Conservation (phyloP, 2,329 filamentous ascomycete genomes). For the Ceratocystis destructans region DNA sequence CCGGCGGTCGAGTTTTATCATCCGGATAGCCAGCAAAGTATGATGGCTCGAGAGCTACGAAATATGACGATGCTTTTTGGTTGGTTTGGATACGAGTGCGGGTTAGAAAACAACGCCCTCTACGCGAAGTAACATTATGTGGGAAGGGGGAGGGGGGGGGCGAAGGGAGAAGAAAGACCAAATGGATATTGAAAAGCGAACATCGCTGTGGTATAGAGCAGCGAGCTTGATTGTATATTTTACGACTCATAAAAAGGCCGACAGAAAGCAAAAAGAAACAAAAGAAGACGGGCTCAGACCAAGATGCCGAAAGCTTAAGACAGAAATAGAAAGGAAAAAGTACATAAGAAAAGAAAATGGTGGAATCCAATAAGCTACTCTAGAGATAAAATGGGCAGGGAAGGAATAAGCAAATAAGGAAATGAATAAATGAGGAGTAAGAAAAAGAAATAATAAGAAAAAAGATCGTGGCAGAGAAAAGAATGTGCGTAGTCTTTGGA, state of each 20-base stretch:
- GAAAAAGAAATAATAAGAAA: conserved; percentile 9
- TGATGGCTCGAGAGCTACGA: neutral
- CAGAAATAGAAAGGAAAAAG: neutral
- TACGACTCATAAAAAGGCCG: neutral
- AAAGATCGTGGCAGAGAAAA: conserved; percentile 3
- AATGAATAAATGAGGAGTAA: neutral
- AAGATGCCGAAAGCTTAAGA: neutral
- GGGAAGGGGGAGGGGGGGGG: neutral
- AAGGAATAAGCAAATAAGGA: conserved; percentile 1
- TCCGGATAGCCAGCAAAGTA: neutral
- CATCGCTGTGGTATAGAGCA: neutral
- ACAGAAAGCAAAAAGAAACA: neutral
- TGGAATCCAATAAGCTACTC: neutral
- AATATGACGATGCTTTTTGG: neutral
- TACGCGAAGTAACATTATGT: neutral
- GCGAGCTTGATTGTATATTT: neutral
- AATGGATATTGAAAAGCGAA: neutral
- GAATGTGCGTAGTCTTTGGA: neutral
- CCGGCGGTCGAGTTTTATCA: neutral
- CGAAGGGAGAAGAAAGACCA: no score
- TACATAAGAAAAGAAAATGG: neutral
- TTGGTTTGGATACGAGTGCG: neutral
- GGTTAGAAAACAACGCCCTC: neutral
- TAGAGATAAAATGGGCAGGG: conserved; percentile 1
- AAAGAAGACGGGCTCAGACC: neutral